phyloP scores from a whole-genome alignment of 2,329 filamentous ascomycete species.

The Claviceps arundinis region DNA sequence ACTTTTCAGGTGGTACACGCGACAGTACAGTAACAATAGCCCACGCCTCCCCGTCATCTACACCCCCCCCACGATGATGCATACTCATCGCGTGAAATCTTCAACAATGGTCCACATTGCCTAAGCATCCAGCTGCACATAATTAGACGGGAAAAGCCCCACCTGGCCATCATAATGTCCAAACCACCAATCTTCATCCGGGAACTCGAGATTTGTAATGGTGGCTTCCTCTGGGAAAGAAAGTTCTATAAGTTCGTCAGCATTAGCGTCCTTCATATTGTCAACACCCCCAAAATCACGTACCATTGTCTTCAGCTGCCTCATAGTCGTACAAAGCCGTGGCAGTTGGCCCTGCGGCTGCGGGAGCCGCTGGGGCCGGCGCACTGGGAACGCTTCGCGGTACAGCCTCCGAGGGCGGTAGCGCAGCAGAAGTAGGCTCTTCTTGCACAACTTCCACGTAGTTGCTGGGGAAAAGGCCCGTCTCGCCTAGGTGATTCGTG shows the following conservation, averaged over 20 bases:
- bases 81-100: background rate
- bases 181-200: slow-evolving; percentile 98
- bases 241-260: slow-evolving; percentile 29
- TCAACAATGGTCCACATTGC: background rate
- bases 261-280: background rate
- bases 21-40: no score
- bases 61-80: background rate
- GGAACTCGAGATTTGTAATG: slow-evolving; percentile 79
- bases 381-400: slow-evolving; percentile 15
- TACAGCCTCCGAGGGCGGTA: slow-evolving; percentile 21
- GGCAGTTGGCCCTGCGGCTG: slow-evolving; percentile 48
- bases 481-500: slow-evolving; percentile 71
- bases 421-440: slow-evolving; percentile 28
- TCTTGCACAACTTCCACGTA: slow-evolving; percentile 80
- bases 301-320: slow-evolving; percentile 85
- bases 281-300: slow-evolving; percentile 9
- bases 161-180: slow-evolving; percentile 67
- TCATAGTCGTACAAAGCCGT: slow-evolving; percentile 92
- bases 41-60: no score
- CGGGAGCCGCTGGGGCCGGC: slow-evolving; percentile 23
- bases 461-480: slow-evolving; percentile 89
- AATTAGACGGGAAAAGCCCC: slow-evolving; percentile 74
- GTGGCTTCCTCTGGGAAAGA: slow-evolving; percentile 84
- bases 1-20: no score
- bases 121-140: slow-evolving; percentile 43